Base-by-base conservation (phyloP, 1,284 basidiomycete genomes). In the Ustilago loliicola region DNA sequence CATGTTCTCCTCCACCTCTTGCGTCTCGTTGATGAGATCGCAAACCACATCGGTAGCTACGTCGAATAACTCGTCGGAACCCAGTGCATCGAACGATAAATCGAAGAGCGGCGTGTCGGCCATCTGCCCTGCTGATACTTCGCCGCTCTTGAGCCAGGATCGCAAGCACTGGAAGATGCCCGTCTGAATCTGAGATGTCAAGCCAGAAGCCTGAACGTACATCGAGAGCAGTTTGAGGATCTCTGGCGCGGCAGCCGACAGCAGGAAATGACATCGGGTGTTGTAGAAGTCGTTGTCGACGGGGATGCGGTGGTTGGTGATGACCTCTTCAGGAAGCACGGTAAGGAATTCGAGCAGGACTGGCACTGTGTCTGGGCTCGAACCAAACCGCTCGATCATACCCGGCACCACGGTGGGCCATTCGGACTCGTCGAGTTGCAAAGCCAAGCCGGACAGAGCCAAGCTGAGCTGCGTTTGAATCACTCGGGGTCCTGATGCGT, bases 1-100 rank as follows among this genome's bases (percentile, higher is more conserved):
- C 91, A 96, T 93, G 85, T 96, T 96, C 56, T 99, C 96, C 74
- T 97, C 92, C 29, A 98, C 90, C 87, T 99, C 97, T 87, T 98
- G 96, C 0, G 97, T 99, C 87, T 99, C 97, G 87, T 98, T 95
- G 69, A 99, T 96, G 77, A 98, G 88, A 85, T 98, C 95, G 87
- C 94, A 96, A 61, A 98, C 89, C 50, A 94, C 92, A 79, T 98
- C 94, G 47, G 96, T 94, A 0, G 95, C 95, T 2, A 92, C 87
- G 83, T 99, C 97, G 84, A 99, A 99, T 11, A 99, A 90, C 54
- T 91, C 90, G 32, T 97, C 94, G 9, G 77, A 77, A 15, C 64
- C 62, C 23, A 84, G 72, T 9, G 83, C 81, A 34, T 85, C 76
- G 57, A 86, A 84, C 4, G 82, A 75, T 81, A 91, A 92, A 11